phyloP scores from a whole-genome alignment of 2,329 filamentous ascomycete species.

The Nemania sp. region DNA sequence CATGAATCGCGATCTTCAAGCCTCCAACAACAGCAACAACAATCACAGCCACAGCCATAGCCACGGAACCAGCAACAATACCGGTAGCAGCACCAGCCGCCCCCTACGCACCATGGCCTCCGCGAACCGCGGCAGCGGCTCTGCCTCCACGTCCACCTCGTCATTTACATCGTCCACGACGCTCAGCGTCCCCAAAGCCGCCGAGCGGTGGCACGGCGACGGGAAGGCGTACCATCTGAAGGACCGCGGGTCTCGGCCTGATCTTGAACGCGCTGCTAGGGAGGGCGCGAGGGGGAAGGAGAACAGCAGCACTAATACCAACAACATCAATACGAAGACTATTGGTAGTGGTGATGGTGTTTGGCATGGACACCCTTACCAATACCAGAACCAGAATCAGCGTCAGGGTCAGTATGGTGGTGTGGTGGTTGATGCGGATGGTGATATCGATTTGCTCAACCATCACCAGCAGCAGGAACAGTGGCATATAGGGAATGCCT shows the following conservation, averaged over 20 bases:
- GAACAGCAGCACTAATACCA: conserved; percentile 8
- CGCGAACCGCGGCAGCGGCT: conserved; percentile 45
- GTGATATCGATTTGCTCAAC: conserved; percentile 21
- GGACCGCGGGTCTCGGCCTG: conserved; percentile 21
- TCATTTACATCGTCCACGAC: no score
- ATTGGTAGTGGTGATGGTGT: no score
- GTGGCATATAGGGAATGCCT: conserved; percentile 25
- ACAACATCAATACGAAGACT: not conserved
- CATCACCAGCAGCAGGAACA: conserved; percentile 9
- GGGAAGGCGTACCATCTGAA: conserved; percentile 24
- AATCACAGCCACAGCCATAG: not conserved
- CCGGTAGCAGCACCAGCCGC: not conserved
- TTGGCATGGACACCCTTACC: not conserved
- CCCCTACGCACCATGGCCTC: conserved; percentile 43
- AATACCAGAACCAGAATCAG: not conserved
- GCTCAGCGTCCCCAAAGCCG: conserved; percentile 50
- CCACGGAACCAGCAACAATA: not conserved
- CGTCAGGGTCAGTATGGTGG: not conserved
- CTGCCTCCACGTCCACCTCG: conserved; percentile 42
- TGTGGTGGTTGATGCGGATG: conserved; percentile 16
- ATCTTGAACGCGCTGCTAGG: conserved; percentile 8
- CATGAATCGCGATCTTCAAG: conserved; percentile 6
- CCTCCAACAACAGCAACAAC: not conserved
- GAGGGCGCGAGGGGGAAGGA: not conserved
- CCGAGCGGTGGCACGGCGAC: conserved; percentile 44